Conservation (phyloP, 345 rosid species). For the Sisymbrium irio region DNA sequence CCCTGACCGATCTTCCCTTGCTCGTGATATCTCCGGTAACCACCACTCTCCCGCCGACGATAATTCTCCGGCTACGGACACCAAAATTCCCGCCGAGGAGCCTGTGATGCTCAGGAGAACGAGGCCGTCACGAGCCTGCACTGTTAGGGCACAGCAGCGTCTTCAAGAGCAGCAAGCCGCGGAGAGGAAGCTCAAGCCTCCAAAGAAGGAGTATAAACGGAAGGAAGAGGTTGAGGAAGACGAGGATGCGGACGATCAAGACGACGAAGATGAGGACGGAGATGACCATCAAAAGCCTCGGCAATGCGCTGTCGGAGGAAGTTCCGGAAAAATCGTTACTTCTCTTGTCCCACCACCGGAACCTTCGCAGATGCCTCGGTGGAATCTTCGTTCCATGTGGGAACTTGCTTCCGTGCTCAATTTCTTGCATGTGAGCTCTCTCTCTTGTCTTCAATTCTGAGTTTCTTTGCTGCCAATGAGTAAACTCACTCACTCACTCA, state of each 20-base stretch:
- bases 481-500: slow-evolving; percentile 1
- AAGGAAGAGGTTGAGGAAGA: slow-evolving; percentile 40
- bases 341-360: slow-evolving; percentile 74
- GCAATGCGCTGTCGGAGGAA: slow-evolving; percentile 48
- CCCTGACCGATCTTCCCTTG: slow-evolving; percentile 50
- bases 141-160: slow-evolving; percentile 77
- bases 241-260: slow-evolving; percentile 48
- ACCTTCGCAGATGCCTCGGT: slow-evolving; percentile 79
- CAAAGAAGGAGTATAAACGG: slow-evolving; percentile 52
- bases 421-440: slow-evolving; percentile 86
- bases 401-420: slow-evolving; percentile 92
- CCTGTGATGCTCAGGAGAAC: slow-evolving; percentile 49
- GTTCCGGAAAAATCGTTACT: slow-evolving; percentile 64
- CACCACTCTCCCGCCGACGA: slow-evolving; percentile 31
- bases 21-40: slow-evolving; percentile 38
- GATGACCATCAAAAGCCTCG: slow-evolving; percentile 24
- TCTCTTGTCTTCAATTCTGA: slow-evolving; percentile 6
- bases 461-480: slow-evolving; percentile 13
- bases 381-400: slow-evolving; percentile 99
- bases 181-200: slow-evolving; percentile 60
- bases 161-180: slow-evolving; percentile 63
- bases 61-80: neutral
- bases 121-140: slow-evolving; percentile 94
- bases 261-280: slow-evolving; percentile 44
- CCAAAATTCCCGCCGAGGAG: slow-evolving; percentile 24